Conservation (phyloP, 2,329 filamentous ascomycete species). For the Lasiodiplodia citricola region DNA sequence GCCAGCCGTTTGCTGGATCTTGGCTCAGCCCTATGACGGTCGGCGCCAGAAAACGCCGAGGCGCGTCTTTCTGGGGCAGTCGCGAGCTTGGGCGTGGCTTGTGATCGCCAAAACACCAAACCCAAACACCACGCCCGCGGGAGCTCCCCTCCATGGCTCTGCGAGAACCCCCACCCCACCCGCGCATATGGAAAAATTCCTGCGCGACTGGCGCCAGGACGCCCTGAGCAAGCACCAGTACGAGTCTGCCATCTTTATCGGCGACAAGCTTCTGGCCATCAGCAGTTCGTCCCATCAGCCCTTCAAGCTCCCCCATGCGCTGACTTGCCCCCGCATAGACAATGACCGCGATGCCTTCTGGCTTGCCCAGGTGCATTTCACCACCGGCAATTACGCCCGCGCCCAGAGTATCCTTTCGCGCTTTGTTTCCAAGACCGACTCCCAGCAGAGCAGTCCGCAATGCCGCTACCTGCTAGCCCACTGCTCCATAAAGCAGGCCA, state of each 20-base stretch:
- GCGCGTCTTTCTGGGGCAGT: conserved; percentile 6
- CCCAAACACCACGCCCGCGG: background rate
- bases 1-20: too few species aligned
- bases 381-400: conserved; percentile 90
- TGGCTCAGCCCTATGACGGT: background rate
- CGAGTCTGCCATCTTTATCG: conserved; percentile 94
- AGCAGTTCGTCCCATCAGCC: conserved; percentile 68
- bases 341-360: conserved; percentile 95
- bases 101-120: conserved; percentile 21
- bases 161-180: background rate
- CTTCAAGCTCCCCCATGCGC: conserved; percentile 4
- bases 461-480: conserved; percentile 93
- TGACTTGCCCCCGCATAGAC: conserved; percentile 58
- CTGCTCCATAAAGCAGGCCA: conserved; percentile 89
- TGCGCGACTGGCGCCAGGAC: conserved; percentile 94
- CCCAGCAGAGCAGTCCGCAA: conserved; percentile 79
- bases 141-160: conserved; percentile 24
- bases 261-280: conserved; percentile 92
- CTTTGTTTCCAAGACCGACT: conserved; percentile 76
- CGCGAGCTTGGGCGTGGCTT: conserved; percentile 5
- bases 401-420: conserved; percentile 80
- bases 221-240: conserved; percentile 95
- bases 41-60: background rate
- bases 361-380: conserved; percentile 98
- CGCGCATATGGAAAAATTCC: conserved; percentile 80